Evolutionary conservation across 345 rosid genomes (phyloP).

Genomic region (Hirschfeldia incana): DNA sequence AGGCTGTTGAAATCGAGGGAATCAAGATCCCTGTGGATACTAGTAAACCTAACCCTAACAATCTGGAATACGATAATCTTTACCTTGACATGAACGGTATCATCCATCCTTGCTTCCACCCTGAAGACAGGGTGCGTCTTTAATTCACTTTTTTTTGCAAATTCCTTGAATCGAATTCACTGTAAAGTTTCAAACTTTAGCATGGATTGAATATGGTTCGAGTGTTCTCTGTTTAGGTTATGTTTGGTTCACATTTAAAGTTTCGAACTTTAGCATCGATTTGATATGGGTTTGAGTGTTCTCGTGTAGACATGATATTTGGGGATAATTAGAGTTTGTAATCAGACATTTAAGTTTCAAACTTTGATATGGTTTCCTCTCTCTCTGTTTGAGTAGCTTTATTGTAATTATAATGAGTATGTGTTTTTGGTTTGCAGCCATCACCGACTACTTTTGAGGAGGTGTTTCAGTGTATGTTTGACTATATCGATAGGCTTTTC

Average conservation of each 20-base stretch:
- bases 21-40: conserved; percentile 86
- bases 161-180: background rate
- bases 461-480: conserved; percentile 90
- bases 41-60: conserved; percentile 84
- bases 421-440: conserved; percentile 53
- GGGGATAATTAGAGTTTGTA: background rate
- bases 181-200: conserved; percentile 1
- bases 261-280: background rate
- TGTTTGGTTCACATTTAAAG: background rate
- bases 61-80: conserved; percentile 81
- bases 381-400: background rate
- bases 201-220: background rate
- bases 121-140: conserved; percentile 76
- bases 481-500: conserved; percentile 91
- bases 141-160: background rate
- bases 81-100: conserved; percentile 99
- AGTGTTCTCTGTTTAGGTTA: background rate
- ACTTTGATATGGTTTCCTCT: background rate
- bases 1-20: conserved; percentile 75
- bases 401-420: background rate
- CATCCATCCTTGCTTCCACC: conserved; percentile 97
- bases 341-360: background rate
- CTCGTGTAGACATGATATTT: background rate
- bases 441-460: conserved; percentile 77
- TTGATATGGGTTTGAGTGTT: background rate